phyloP scores from a whole-genome alignment of 2,329 filamentous ascomycete species.

The Fusarium sp. region DNA sequence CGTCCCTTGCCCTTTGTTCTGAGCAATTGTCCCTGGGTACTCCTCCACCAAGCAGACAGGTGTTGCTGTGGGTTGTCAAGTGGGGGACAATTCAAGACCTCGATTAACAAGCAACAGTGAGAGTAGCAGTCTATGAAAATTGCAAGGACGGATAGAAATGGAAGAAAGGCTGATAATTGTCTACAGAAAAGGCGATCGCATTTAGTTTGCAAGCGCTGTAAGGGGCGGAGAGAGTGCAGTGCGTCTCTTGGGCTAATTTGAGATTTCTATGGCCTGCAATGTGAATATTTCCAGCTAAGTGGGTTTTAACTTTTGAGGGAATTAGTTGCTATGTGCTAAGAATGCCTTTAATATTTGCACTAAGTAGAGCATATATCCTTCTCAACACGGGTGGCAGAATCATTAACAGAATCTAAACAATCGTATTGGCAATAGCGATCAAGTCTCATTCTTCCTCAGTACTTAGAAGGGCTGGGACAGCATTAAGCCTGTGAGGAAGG shows the following conservation, averaged over 20 bases:
- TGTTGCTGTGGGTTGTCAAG: background rate
- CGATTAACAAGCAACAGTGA: background rate
- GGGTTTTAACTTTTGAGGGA: background rate
- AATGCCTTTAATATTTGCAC: background rate
- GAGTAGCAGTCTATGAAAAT: background rate
- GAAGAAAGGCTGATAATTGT: background rate
- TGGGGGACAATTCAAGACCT: background rate
- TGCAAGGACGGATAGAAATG: too few species aligned
- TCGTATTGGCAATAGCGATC: background rate
- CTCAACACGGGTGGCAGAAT: rapidly evolving
- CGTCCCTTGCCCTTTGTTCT: background rate
- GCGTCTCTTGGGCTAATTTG: background rate
- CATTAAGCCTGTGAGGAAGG: background rate
- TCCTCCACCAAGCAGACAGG: background rate
- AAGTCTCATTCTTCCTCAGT: background rate
- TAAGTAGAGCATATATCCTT: background rate
- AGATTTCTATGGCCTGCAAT: background rate
- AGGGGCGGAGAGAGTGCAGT: background rate
- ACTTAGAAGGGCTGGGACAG: background rate
- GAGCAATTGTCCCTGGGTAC: background rate
- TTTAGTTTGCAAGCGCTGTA: background rate
- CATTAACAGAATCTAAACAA: background rate
- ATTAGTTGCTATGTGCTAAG: background rate
- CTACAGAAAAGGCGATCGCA: background rate
- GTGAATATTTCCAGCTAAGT: background rate